These are phyloP conservation scores for Cladophialophora chaetospira DNA, from an alignment of 2,329 filamentous ascomycete genomes.

Conservation along the genomic window DNA sequence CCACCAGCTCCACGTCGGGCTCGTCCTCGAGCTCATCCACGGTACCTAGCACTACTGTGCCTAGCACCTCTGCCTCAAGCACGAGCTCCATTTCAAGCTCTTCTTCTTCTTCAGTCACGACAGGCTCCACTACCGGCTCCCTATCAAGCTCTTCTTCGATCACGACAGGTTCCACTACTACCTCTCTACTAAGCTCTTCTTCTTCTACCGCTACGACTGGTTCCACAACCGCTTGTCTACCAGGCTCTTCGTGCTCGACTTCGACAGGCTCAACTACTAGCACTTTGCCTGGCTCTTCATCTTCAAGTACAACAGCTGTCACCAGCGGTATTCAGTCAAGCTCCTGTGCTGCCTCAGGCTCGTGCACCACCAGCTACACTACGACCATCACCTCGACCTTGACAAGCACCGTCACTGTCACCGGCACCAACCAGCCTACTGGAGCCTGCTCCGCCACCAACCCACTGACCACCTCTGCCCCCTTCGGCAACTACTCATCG, in stretches of 20 bases:
- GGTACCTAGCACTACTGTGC: background rate
- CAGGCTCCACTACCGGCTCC: background rate
- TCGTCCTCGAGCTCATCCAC: background rate
- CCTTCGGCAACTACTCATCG: conserved; percentile 21
- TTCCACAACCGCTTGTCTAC: background rate
- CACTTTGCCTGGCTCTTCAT: too few relatives aligned
- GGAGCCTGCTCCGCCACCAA: conserved; percentile 19
- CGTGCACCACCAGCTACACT: conserved; percentile 11
- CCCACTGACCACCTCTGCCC: conserved; percentile 21
- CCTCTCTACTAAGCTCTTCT: background rate
- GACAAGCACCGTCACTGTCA: conserved; percentile 25
- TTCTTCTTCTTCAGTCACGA: background rate
- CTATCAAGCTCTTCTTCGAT: background rate
- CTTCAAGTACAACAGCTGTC: too few relatives aligned
- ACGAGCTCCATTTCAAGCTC: conserved; percentile 6
- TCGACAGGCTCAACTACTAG: background rate
- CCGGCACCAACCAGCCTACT: conserved; percentile 4
- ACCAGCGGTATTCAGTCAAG: too few relatives aligned
- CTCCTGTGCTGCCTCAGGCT: background rate
- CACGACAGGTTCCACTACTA: background rate
- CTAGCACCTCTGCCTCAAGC: background rate
- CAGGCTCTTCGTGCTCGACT: too few relatives aligned
- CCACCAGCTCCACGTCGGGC: background rate
- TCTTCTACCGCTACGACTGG: background rate
- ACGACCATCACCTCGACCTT: conserved; percentile 25